Conservation (phyloP, 139 green algal species). For the Chlorella sorokiniana region DNA sequence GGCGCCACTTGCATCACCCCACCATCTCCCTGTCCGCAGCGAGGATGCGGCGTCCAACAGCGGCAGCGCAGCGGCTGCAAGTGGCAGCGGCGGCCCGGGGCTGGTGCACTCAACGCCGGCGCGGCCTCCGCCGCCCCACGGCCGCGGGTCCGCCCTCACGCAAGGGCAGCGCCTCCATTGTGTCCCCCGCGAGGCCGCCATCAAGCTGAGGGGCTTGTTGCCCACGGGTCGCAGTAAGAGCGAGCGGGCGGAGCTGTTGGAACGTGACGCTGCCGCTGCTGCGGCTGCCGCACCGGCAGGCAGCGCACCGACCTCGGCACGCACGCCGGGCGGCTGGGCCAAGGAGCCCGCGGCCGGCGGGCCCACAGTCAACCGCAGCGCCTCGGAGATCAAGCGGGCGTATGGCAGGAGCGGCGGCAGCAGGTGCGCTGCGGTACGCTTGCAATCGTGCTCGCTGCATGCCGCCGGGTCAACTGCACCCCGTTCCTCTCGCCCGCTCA, state of each 20-base stretch:
- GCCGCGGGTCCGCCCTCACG: neutral
- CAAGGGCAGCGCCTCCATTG: neutral
- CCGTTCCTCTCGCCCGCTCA: too few relatives aligned
- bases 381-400: slow-evolving; percentile 45
- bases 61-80: too few relatives aligned
- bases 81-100: too few relatives aligned
- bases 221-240: slow-evolving; percentile 12
- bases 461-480: too few relatives aligned
- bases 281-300: neutral
- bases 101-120: too few relatives aligned
- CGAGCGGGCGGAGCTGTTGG: slow-evolving; percentile 21
- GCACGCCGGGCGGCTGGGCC: too few relatives aligned
- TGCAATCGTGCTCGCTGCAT: neutral
- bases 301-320: neutral
- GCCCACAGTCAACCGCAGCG: slow-evolving; percentile 26
- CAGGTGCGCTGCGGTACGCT: neutral
- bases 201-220: slow-evolving; percentile 21
- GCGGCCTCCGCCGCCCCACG: too few relatives aligned
- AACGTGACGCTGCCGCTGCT: neutral
- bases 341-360: neutral
- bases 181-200: slow-evolving; percentile 1
- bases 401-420: slow-evolving; percentile 43
- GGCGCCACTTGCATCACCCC: too few relatives aligned
- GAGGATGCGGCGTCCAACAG: too few relatives aligned
- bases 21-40: too few relatives aligned